Evolutionary conservation across 2,329 filamentous ascomycete species (phyloP).

Genomic region (Triangularia verruculosa): DNA sequence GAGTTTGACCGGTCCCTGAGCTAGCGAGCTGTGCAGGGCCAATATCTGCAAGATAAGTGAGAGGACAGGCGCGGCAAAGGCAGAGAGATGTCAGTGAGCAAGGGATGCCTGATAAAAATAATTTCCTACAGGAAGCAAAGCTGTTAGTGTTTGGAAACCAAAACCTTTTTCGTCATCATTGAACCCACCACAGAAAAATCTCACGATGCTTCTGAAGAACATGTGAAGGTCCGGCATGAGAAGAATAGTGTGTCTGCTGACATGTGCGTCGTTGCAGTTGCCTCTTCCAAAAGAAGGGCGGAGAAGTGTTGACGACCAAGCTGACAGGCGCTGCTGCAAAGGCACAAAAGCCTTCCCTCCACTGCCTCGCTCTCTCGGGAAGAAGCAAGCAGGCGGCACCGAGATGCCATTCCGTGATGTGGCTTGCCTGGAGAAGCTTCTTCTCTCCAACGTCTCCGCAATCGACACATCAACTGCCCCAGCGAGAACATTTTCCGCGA

Average conservation of each 20-base stretch:
- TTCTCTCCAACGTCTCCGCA: background rate
- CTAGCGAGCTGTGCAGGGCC: background rate
- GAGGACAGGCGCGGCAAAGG: background rate
- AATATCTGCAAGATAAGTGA: background rate
- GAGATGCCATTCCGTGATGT: background rate
- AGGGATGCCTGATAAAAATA: background rate
- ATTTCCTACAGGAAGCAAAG: background rate
- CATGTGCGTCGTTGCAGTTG: background rate
- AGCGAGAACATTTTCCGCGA: background rate
- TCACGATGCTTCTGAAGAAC: background rate
- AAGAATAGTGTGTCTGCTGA: background rate
- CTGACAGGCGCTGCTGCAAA: background rate
- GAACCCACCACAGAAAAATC: background rate
- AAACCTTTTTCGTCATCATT: background rate
- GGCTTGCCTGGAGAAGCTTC: background rate
- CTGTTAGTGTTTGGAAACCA: background rate
- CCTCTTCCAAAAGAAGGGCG: background rate
- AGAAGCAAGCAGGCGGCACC: background rate
- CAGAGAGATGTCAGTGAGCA: background rate
- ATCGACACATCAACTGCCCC: background rate
- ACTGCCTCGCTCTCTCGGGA: background rate
- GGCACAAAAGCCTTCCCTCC: background rate
- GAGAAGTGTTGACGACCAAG: background rate
- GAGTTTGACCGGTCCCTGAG: background rate
- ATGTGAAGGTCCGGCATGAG: background rate